These are phyloP conservation scores for Amanita rimosa DNA, from an alignment of 768 basidiomycete species.

Conservation along the genomic window DNA sequence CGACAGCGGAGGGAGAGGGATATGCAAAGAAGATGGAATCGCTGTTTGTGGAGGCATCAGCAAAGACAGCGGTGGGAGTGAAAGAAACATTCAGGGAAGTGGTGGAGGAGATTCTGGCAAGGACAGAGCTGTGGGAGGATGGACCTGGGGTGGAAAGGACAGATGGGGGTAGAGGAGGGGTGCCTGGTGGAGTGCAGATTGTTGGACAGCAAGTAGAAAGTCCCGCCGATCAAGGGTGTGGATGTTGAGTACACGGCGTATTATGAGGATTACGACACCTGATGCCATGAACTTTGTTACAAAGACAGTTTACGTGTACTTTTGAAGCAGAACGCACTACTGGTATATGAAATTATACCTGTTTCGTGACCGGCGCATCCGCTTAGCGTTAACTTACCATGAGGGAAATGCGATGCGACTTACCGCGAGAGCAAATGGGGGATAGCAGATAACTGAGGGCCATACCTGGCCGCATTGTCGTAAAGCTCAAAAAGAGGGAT, in stretches of 20 bases:
- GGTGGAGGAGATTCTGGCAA: slow-evolving; percentile 74
- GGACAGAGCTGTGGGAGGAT: slow-evolving; percentile 66
- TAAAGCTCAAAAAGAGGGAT: slow-evolving; percentile 96
- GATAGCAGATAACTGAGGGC: slow-evolving; percentile 89
- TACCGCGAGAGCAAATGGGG: slow-evolving; percentile 85
- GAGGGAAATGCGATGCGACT: slow-evolving; percentile 9
- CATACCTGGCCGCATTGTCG: slow-evolving; percentile 93
- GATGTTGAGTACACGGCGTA: slow-evolving; percentile 13
- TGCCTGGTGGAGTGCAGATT: slow-evolving; percentile 39
- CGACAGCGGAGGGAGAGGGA: slow-evolving; percentile 61
- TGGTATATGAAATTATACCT: slow-evolving; percentile 80
- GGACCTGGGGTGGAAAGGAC: slow-evolving; percentile 22
- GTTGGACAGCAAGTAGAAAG: slow-evolving; percentile 22
- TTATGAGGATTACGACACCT: neutral
- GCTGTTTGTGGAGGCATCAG: slow-evolving; percentile 85
- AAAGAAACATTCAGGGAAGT: slow-evolving; percentile 62
- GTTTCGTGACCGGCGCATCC: slow-evolving; percentile 25
- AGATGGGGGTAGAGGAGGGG: slow-evolving; percentile 30
- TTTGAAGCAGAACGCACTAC: slow-evolving; percentile 16
- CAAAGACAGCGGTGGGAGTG: slow-evolving; percentile 84
- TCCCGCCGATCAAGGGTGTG: slow-evolving; percentile 15
- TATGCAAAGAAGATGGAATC: slow-evolving; percentile 79
- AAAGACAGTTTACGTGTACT: neutral
- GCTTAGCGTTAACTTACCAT: neutral
- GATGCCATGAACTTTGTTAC: neutral